A percentile compares a stretch with the other conserved stretches of the same genome.
Evolutionary conservation across 768 basidiomycete genomes (phyloP).

Genomic region (Tylopilus subfusipes): DNA sequence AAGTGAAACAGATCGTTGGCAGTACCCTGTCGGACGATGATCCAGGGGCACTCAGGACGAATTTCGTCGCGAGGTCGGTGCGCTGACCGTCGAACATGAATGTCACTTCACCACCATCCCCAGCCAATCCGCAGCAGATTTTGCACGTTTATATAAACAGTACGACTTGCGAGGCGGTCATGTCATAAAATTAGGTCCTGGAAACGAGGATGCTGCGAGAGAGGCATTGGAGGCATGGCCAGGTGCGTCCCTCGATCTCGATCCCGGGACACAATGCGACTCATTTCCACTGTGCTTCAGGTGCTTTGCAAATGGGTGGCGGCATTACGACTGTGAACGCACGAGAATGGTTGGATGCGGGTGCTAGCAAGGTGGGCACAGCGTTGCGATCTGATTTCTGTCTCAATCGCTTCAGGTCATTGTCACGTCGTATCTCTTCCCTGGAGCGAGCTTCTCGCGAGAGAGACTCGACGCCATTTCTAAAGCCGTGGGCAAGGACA

Average conservation of each 20-base stretch:
- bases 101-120: constrained; percentile 10
- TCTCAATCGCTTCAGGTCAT: constrained; percentile 63
- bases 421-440: constrained; percentile 96
- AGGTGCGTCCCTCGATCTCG: constrained; percentile 38
- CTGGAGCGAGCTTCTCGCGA: constrained; percentile 71
- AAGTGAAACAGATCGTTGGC: constrained; percentile 98
- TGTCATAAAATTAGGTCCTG: constrained; percentile 91
- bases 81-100: not conserved
- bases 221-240: constrained; percentile 85
- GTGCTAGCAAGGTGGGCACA: constrained; percentile 78
- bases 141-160: constrained; percentile 71
- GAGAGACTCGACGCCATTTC: constrained; percentile 65
- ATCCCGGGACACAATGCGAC: not conserved
- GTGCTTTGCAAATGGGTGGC: constrained; percentile 86
- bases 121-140: constrained; percentile 77
- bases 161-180: constrained; percentile 81
- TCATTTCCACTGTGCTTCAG: constrained; percentile 35
- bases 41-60: constrained; percentile 67
- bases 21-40: constrained; percentile 77
- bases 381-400: not conserved
- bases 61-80: constrained; percentile 81
- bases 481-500: constrained; percentile 71
- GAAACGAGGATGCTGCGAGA: constrained; percentile 85
- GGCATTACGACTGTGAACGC: constrained; percentile 86
- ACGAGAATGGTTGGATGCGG: constrained; percentile 75